Percentiles rank a stretch among this genome's conserved stretches.
phyloP scores from a whole-genome alignment of 768 basidiomycete species.

The Naematelia encephala region DNA sequence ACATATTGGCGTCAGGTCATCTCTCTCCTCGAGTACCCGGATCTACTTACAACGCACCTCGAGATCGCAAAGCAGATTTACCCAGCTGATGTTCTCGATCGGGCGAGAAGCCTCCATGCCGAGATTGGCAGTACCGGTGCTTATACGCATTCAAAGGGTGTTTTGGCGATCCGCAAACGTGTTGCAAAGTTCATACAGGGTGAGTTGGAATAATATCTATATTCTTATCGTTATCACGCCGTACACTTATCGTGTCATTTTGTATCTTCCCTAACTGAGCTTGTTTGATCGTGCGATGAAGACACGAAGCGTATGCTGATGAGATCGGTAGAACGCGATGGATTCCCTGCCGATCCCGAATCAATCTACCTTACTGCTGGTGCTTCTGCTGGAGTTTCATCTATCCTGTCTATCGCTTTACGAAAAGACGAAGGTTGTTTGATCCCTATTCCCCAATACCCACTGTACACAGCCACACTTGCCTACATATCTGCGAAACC shows the following conservation, averaged over 20 bases:
- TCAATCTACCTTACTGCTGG: slow-evolving; percentile 93
- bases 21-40: slow-evolving; percentile 87
- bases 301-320: too few relatives aligned
- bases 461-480: slow-evolving; percentile 91
- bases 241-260: too few relatives aligned
- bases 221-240: background rate
- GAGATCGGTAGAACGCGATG: slow-evolving; percentile 71
- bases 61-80: slow-evolving; percentile 62
- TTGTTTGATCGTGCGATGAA: too few relatives aligned
- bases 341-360: slow-evolving; percentile 73
- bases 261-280: too few relatives aligned
- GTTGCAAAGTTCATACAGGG: slow-evolving; percentile 88
- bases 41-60: slow-evolving; percentile 66
- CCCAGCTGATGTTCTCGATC: slow-evolving; percentile 76
- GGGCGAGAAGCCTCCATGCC: slow-evolving; percentile 71
- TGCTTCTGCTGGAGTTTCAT: slow-evolving; percentile 87
- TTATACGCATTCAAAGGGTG: slow-evolving; percentile 92
- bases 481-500: slow-evolving; percentile 76
- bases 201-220: slow-evolving; percentile 51
- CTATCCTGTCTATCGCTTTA: slow-evolving; percentile 46
- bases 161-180: slow-evolving; percentile 77
- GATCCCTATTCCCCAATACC: slow-evolving; percentile 98
- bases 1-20: slow-evolving; percentile 92
- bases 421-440: slow-evolving; percentile 47
- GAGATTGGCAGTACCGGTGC: slow-evolving; percentile 93